These are phyloP conservation scores for Calonectria naviculata DNA, from an alignment of 2,329 filamentous ascomycete genomes.

Conservation along the genomic window DNA sequence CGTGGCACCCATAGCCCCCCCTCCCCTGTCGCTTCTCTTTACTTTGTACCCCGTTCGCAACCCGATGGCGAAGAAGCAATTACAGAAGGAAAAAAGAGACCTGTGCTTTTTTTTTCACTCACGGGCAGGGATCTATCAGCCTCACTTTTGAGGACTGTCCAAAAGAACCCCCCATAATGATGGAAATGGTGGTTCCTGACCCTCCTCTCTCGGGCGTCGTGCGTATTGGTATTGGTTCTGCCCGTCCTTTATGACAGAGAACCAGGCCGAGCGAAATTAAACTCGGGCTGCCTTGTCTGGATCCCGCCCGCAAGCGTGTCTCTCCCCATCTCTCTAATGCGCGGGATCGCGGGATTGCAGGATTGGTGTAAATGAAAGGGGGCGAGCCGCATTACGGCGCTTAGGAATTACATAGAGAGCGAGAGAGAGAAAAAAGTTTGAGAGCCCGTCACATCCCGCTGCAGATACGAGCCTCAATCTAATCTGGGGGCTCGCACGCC, in stretches of 20 bases:
- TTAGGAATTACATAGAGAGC: no score
- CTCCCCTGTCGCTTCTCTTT: not conserved
- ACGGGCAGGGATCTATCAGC: slow-evolving; percentile 5
- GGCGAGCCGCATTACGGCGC: not conserved
- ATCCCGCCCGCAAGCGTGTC: not conserved
- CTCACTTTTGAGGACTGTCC: slow-evolving; percentile 4
- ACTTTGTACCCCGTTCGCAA: slow-evolving; percentile 8
- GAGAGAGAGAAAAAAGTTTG: not conserved
- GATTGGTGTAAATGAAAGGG: not conserved
- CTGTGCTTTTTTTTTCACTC: slow-evolving; percentile 1
- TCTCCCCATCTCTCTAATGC: not conserved
- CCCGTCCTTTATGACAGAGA: no score
- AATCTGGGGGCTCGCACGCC: not conserved
- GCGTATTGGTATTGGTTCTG: not conserved
- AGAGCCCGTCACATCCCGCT: not conserved
- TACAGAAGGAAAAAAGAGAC: not conserved
- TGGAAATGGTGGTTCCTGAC: not conserved
- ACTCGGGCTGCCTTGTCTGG: not conserved
- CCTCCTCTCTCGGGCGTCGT: slow-evolving; percentile 4
- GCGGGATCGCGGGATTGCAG: not conserved
- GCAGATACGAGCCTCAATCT: slow-evolving; percentile 5
- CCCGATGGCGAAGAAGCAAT: slow-evolving; percentile 1
- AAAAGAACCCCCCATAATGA: not conserved
- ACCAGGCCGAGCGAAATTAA: not conserved
- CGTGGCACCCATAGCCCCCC: slow-evolving; percentile 11